These are phyloP conservation scores for Beta lomatogona DNA, from an alignment of 179 eudicot species.

Conservation along the genomic window DNA sequence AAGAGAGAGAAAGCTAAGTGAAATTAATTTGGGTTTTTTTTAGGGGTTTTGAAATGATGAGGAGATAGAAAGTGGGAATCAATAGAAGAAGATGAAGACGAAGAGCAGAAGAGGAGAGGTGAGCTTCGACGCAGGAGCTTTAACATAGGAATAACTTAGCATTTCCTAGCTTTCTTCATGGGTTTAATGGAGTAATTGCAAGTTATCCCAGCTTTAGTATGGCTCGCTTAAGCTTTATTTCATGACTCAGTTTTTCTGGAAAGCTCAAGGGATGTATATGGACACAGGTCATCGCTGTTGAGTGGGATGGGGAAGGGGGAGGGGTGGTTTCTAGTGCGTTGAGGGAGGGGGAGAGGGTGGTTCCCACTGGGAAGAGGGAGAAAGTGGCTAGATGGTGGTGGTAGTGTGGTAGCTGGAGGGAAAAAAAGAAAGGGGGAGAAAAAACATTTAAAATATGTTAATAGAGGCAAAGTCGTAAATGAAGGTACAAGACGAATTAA, in stretches of 20 bases:
- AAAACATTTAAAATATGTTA: too few species aligned
- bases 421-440: too few species aligned
- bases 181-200: too few species aligned
- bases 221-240: not conserved
- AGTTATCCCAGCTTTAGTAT: too few species aligned
- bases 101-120: slow-evolving; percentile 24
- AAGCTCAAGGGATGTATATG: not conserved
- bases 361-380: too few species aligned
- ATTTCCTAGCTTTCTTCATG: slow-evolving; percentile 6
- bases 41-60: slow-evolving; percentile 15
- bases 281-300: not conserved
- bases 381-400: too few species aligned
- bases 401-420: too few species aligned
- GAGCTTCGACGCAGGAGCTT: slow-evolving; percentile 50
- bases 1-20: not conserved
- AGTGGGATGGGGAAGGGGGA: too few species aligned
- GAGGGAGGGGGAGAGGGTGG: too few species aligned
- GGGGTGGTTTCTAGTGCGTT: too few species aligned
- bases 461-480: too few species aligned
- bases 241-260: not conserved
- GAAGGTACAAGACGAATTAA: too few species aligned
- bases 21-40: not conserved
- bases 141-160: slow-evolving; percentile 47
- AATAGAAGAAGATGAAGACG: slow-evolving; percentile 16
- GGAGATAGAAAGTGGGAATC: slow-evolving; percentile 14